Conservation (phyloP, 495 filamentous ascomycete genomes). For the Penicillium alfredii region DNA sequence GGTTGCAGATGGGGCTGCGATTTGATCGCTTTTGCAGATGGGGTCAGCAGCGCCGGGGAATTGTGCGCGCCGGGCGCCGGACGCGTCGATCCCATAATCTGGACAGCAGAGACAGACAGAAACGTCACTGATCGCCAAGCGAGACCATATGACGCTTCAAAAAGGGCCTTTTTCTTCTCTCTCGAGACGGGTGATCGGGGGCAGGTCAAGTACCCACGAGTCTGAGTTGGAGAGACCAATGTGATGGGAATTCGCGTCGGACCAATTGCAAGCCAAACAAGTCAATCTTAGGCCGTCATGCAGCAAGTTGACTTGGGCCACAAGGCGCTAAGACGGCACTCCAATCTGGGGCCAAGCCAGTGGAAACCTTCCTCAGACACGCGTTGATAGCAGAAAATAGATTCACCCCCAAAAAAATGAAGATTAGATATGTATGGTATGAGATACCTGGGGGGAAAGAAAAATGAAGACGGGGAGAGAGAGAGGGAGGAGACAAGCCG, state of each 20-base stretch:
- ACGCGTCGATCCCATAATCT: conserved; percentile 61
- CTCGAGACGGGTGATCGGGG: too few relatives aligned
- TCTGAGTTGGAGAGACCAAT: conserved; percentile 7
- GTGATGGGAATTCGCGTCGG: conserved; percentile 16
- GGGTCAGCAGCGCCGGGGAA: conserved; percentile 55
- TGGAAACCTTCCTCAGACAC: too few relatives aligned
- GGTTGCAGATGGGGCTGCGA: conserved; percentile 38
- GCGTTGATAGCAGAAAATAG: too few relatives aligned
- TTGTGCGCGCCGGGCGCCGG: conserved; percentile 54
- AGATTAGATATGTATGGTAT: too few relatives aligned
- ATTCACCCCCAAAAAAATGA: too few relatives aligned
- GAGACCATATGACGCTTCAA: conserved; percentile 24
- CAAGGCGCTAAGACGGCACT: conserved; percentile 20
- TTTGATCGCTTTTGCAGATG: conserved; percentile 45
- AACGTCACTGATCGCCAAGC: conserved; percentile 12
- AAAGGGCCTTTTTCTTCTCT: too few relatives aligned
- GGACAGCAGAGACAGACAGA: conserved; percentile 2
- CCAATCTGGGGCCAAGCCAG: conserved; percentile 9
- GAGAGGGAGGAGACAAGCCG: too few relatives aligned
- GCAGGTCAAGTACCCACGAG: conserved; percentile 5
- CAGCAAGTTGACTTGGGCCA: conserved; percentile 23
- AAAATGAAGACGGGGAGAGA: too few relatives aligned
- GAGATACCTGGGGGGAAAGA: too few relatives aligned
- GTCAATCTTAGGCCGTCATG: conserved; percentile 24
- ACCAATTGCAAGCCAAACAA: conserved; percentile 12